Evolutionary conservation across 257 asterid genomes (phyloP), one percentile per base, ranked within the genome.

Genomic region (Salvia splendens): DNA sequence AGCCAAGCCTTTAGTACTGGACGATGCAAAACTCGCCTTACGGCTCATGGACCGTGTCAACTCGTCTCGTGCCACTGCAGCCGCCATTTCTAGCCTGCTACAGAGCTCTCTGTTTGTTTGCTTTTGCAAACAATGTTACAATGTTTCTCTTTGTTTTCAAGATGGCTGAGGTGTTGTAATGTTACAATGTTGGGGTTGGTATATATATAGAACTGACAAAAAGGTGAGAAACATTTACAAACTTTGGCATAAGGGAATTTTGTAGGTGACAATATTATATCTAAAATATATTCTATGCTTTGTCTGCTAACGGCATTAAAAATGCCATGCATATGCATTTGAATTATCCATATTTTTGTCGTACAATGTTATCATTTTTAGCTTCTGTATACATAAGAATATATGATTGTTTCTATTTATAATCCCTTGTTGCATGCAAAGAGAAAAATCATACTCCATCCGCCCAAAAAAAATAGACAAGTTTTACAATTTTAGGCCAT

Each of bases 1-100:
- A 51, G 87, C 87, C 93, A 91, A 88, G 5, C 86, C 85, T 58
- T 66, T 83, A 65, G 58, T 67, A 70, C 95, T 87, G 7, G 81
- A 74, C 3, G 96, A 88, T 4, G 81, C 72, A 56, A 84, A 72
- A 75, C 87, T 86, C n/a, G 74, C 77, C 70, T 70, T 75, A 56
- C 78, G 83, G 67, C 92, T 85, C 83, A 83, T 76, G 45, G 92
- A 79, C 81, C 84, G 73, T 46, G 82, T n/a, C 66, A 88, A 72
- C 67, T 86, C 93, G 20, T 86, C 89, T 47, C 86, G 74, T 35
- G 79, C 62, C 75, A 79, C 78, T 57, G 86, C 67, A 40, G 73
- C 73, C 0, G 82, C 86, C 93, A 88, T 85, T 85, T 35, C 75
- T 73, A 65, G 79, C 65, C 72, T 28, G 71, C 77, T 72, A 68